Percentiles rank a stretch among this genome's conserved stretches.
phyloP scores from a whole-genome alignment of 202 grass and related monocot genomes.

The Schoenoplectus tabernaemontani region DNA sequence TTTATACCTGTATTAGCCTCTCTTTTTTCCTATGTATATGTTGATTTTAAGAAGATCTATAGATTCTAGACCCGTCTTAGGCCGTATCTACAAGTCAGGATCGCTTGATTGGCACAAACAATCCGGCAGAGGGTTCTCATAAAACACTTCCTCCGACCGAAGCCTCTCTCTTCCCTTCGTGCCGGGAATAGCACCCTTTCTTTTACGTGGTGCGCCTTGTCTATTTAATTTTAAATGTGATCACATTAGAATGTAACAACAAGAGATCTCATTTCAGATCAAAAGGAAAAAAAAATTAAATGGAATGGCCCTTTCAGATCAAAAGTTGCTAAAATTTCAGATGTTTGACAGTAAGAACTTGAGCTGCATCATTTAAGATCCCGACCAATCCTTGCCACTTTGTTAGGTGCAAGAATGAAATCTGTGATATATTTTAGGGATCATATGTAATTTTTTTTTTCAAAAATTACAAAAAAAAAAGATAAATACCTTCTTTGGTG shows the following conservation, averaged over 20 bases:
- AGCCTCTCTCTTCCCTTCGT: constrained; percentile 84
- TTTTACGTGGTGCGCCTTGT: constrained; percentile 74
- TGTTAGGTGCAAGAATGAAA: not conserved
- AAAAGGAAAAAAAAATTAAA: too few relatives aligned
- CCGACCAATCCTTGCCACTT: too few relatives aligned
- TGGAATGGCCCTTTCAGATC: not conserved
- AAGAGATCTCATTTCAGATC: not conserved
- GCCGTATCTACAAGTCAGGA: not conserved
- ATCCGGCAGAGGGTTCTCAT: constrained; percentile 94
- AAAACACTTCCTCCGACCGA: constrained; percentile 89
- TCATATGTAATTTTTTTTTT: not conserved
- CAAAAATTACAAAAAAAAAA: too few relatives aligned
- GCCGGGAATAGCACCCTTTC: constrained; percentile 70
- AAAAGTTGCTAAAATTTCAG: too few relatives aligned
- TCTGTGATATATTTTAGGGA: not conserved
- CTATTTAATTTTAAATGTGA: constrained; percentile 34
- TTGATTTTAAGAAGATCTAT: constrained; percentile 8
- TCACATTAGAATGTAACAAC: not conserved
- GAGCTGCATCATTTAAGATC: too few relatives aligned
- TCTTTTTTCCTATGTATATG: not conserved
- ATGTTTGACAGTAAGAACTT: not conserved
- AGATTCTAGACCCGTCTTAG: not conserved
- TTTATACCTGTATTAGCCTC: constrained; percentile 5
- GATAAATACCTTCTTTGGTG: constrained; percentile 60
- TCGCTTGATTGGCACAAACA: constrained; percentile 57